Base-by-base conservation (phyloP, 177 flowering plant genomes). In the Telopea speciosissima region DNA sequence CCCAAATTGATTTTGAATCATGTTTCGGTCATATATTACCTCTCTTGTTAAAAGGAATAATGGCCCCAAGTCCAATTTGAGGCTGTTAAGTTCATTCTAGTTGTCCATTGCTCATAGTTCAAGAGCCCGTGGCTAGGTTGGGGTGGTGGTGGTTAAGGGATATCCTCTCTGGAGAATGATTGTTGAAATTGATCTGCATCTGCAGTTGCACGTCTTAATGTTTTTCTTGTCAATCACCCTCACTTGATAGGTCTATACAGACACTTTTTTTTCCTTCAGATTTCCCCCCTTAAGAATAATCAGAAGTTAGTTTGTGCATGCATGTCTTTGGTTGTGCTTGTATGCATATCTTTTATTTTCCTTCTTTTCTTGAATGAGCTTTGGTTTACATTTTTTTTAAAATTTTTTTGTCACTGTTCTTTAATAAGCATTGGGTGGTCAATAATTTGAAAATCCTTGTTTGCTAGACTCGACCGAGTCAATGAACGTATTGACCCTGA, bases 401-500 rank as follows among this genome's bases (percentile, higher is more conserved):
- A 28, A 2, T 28, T 5, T 36, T 36, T 33, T 36, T 8, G 0
- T 36, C 40, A 36, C 61, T 58, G 59, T 58, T n/a, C 61, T 17
- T 21, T 58, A 58, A 58, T n/a, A 8, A n/a, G 73, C 75, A 73
- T 78, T 78, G 74, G 74, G 79, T 76, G 77, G 75, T 74, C 75
- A 71, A 70, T 78, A 67, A 73, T 72, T 74, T 75, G 68, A 61
- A 67, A 67, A 71, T 60, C 73, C 65, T 73, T 62, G 71, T 58
- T 76, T 81, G 70, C 61, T 73, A 80, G 76, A 82, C 70, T 75
- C 75, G 66, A 23, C 80, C 26, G 75, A 80, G 77, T 78, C 79
- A 62, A 68, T 78, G 63, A 80, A 71, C 69, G 72, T 74, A 56
- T 71, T 83, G 82, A 74, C 76, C 72, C 68, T 83, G 78, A 83